Base-by-base conservation (phyloP, 306 rosid genomes). In the Mucuna pruriens region DNA sequence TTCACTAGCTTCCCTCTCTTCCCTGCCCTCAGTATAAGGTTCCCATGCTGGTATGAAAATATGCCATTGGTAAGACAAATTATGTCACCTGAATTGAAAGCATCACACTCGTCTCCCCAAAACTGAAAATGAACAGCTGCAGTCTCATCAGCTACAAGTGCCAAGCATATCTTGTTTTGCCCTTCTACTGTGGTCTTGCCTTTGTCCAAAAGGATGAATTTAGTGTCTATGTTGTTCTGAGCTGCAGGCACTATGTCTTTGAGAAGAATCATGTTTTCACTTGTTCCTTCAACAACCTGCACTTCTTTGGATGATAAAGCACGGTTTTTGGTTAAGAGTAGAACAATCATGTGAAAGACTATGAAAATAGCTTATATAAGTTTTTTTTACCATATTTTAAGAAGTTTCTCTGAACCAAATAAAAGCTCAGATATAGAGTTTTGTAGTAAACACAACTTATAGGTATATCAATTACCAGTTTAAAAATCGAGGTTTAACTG, bases 111-210 rank as follows among this genome's bases (percentile, higher is more conserved):
- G 10, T 88, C 86, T n/a, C 91, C 94, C 97, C 97, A 94, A 25
- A 94, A 85, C 87, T 91, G 97, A 75, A 91, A 84, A 85, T 92
- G 98, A 75, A 91, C 91, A 0, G 95, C 86, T 0, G 94, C 97
- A 0, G 95, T 92, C 66, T 89, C 93, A 13, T 94, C 94, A 0
- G 90, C 96, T 65, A 84, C 97, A 0, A 87, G 90, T 0, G 91
- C 90, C 80, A 88, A 38, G 70, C 98, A 91, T 26, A 81, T 66
- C 85, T 80, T 88, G 79, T 82, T 87, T 45, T 89, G 90, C 49
- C 90, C 90, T 82, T 91, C 97, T 4, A 73, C 1, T 25, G 85
- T 67, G n/a, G 51, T 44, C 82, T 11, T 85, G 55, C 94, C 90
- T 80, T 90, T 92, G 51, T 92, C 97, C 86, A 94, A 58, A 36